A percentile compares a stretch with the other conserved stretches of the same genome.
phyloP scores from a whole-genome alignment of 2,329 filamentous ascomycete species.

The Thyridium curvatum region DNA sequence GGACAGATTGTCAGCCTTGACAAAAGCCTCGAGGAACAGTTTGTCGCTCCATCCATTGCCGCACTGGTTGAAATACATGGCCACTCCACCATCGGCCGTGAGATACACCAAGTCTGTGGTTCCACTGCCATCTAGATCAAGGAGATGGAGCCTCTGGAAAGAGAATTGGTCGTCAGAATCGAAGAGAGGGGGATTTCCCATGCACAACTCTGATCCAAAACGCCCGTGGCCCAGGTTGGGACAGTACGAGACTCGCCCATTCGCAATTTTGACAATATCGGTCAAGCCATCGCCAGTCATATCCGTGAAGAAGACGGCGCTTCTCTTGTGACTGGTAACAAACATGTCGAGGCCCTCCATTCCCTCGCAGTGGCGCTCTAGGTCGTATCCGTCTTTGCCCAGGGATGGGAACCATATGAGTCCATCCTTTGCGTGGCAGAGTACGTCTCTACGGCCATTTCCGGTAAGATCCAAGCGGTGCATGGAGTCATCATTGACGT shows the following conservation, averaged over 20 bases:
- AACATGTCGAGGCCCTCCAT: too few species aligned
- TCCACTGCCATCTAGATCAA: constrained; percentile 15
- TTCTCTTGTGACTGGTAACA: too few species aligned
- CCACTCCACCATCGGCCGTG: not conserved
- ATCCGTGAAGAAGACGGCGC: constrained; percentile 14
- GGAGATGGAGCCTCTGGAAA: constrained; percentile 9
- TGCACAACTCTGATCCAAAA: constrained; percentile 19
- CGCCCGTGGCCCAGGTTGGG: constrained; percentile 25
- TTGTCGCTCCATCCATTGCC: constrained; percentile 11
- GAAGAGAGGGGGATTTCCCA: constrained; percentile 18
- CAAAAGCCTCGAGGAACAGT: constrained; percentile 3
- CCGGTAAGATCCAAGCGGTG: constrained; percentile 15
- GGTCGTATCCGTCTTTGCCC: not conserved
- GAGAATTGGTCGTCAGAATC: constrained; percentile 11
- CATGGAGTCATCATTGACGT: constrained; percentile 1
- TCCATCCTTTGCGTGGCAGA: constrained; percentile 5
- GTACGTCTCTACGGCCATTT: constrained; percentile 13
- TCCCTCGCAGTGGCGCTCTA: too few species aligned
- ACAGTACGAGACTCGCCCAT: constrained; percentile 23
- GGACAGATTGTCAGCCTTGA: constrained; percentile 1
- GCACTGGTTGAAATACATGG: constrained; percentile 13
- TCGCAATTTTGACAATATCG: constrained; percentile 17
- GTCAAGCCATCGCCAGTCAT: constrained; percentile 18
- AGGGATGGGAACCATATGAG: constrained; percentile 9
- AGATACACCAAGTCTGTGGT: constrained; percentile 21